Evolutionary conservation across 164 flowering plant genomes (phyloP).

Genomic region (Vitis riparia): DNA sequence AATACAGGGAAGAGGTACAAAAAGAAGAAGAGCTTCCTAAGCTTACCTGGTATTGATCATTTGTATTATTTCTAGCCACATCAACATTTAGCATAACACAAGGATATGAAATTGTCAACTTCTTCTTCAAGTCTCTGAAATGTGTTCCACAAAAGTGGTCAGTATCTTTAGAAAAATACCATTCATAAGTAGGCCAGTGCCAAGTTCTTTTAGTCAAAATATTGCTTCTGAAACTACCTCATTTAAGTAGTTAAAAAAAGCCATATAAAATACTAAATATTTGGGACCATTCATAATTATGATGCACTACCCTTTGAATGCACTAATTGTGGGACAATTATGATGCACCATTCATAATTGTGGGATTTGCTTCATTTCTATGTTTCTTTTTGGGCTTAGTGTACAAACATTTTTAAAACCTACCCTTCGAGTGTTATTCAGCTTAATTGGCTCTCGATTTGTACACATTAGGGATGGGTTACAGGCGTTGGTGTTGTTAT

Average conservation of each 20-base stretch:
- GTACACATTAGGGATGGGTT: too few species aligned
- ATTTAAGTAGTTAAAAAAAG: too few species aligned
- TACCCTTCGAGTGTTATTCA: too few species aligned
- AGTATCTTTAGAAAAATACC: not conserved
- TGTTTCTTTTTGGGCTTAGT: too few species aligned
- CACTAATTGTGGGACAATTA: too few species aligned
- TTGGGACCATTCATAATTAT: not conserved
- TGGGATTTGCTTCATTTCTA: too few species aligned
- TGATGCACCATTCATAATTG: too few species aligned
- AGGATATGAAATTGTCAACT: constrained; percentile 95
- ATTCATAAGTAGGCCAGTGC: not conserved
- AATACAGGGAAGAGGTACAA: too few species aligned
- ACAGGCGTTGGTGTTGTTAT: too few species aligned
- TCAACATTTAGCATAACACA: constrained; percentile 99
- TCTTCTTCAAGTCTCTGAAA: constrained; percentile 83
- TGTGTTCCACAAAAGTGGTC: constrained; percentile 17
- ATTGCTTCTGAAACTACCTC: not conserved
- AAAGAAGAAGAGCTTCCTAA: constrained; percentile 3
- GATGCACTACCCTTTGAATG: too few species aligned
- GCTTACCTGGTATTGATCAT: constrained; percentile 96
- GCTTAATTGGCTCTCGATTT: too few species aligned
- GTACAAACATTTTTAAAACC: too few species aligned
- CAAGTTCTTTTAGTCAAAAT: not conserved
- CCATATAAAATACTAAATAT: not conserved
- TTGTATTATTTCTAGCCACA: constrained; percentile 93